Base-by-base conservation (phyloP, 148 eudicot genomes). In the Camellia sinensis region DNA sequence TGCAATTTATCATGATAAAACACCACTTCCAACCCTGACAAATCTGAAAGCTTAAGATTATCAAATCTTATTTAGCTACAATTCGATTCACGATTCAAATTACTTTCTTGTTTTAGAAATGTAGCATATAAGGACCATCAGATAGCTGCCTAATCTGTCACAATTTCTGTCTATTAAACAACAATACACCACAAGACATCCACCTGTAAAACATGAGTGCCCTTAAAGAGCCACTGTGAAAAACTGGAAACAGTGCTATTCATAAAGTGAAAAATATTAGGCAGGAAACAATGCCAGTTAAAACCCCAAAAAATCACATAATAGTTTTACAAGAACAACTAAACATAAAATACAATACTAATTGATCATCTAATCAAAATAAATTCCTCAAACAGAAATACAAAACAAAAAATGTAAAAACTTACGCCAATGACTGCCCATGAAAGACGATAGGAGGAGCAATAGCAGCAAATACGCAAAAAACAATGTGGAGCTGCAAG, bases 371-470 rank as follows among this genome's bases (percentile, higher is more conserved):
- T 46, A 2, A 46, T 46, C 50, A 46, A 46, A 46, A 3, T 46
- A 6, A 48, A 7, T 48, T 7, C 29, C 1, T 67, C 40, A 21
- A 75, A n/a, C 63, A 54, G 7, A 54, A 68, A 53, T 76, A 48
- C 52, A 48, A 48, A 29, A 59, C 18, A 48, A 48, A 61, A 18
- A 66, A 67, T 5, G 52, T 48, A 48, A 48, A 73, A 83, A 77
- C 98, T 92, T 87, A 96, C 99, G 99, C 88, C 76, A 96, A 82
- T 71, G 99, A 96, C 86, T 88, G 84, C 81, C 99, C 99, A 62
- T 91, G 98, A 69, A 96, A 96, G 77, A 96, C 90, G 69, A 96
- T 81, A 17, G 99, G 99, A 29, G 99, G 99, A 79, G 99, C 99
- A 76, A 96, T 91, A 71, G 99, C 98, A 87, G 99, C 99, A 89